Evolutionary conservation across 2,329 filamentous ascomycete species (phyloP).

Genomic region (Microascus cirrosus): DNA sequence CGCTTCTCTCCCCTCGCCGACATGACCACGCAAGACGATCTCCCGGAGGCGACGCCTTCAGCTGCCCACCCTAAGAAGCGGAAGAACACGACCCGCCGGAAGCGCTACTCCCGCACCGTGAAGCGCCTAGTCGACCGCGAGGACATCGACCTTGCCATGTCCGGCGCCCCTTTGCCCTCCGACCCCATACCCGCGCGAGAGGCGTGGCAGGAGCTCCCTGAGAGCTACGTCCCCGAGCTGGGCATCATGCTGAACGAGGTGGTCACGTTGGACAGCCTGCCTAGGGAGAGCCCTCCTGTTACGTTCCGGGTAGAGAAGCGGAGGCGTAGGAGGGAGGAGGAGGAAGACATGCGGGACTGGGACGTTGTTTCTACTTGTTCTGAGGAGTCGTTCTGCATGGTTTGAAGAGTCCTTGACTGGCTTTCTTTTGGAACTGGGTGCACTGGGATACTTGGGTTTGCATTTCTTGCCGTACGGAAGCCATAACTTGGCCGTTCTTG

Average conservation of each 20-base stretch:
- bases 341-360: not conserved
- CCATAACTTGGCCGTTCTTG: not conserved
- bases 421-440: not conserved
- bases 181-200: not conserved
- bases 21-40: not conserved
- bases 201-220: not conserved
- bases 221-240: slow-evolving; percentile 1
- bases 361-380: slow-evolving; percentile 3
- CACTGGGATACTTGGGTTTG: not conserved
- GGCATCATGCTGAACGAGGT: not conserved
- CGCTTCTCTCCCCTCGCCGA: slow-evolving; percentile 2
- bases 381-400: slow-evolving; percentile 4
- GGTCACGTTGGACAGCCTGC: slow-evolving; percentile 2
- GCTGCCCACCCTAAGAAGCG: not conserved
- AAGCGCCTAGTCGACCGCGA: not conserved
- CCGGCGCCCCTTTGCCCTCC: not conserved
- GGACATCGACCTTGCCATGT: slow-evolving; percentile 1
- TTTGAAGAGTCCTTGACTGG: not conserved
- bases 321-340: not conserved
- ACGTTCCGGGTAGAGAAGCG: not conserved
- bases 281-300: not conserved
- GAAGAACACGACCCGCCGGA: not conserved
- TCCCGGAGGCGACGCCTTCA: not conserved
- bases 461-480: not conserved
- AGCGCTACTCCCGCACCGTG: not conserved